Percentiles rank a stretch among this genome's conserved stretches.
Evolutionary conservation across 805 yeast species (phyloP).

Genomic region (Saccharomycopsis schoenii): DNA sequence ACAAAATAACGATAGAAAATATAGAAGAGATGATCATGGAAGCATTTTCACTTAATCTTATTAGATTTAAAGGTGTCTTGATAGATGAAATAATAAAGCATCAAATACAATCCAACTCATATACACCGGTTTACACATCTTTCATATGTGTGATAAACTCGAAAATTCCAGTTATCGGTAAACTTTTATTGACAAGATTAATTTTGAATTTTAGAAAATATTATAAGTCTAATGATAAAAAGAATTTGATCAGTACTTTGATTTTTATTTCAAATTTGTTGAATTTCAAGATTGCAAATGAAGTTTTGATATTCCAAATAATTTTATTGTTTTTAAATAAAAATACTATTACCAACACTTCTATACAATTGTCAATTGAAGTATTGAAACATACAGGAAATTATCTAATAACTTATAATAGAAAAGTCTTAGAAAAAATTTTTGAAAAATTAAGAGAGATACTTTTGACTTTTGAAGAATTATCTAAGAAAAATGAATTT

Average conservation of each 20-base stretch:
- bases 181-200: constrained; percentile 41
- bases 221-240: constrained; percentile 37
- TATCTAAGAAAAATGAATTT: constrained; percentile 34
- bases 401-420: constrained; percentile 36
- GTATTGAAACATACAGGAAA: constrained; percentile 46
- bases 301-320: constrained; percentile 43
- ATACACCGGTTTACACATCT: constrained; percentile 45
- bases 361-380: constrained; percentile 44
- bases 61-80: constrained; percentile 52
- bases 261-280: constrained; percentile 52
- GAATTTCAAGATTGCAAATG: constrained; percentile 52
- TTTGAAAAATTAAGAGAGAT: constrained; percentile 52
- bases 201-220: constrained; percentile 49
- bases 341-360: constrained; percentile 38
- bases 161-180: constrained; percentile 61
- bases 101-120: constrained; percentile 33
- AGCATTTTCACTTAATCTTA: constrained; percentile 47
- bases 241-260: constrained; percentile 33
- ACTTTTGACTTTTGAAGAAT: constrained; percentile 24
- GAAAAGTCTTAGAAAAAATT: constrained; percentile 29
- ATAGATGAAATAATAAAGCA: constrained; percentile 48
- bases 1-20: constrained; percentile 36
- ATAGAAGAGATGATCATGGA: constrained; percentile 38
- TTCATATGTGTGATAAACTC: constrained; percentile 53
- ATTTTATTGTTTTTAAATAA: constrained; percentile 36